A percentile compares a stretch with the other conserved stretches of the same genome.
Conservation (phyloP, 345 rosid genomes). For the Geranium brycei region DNA sequence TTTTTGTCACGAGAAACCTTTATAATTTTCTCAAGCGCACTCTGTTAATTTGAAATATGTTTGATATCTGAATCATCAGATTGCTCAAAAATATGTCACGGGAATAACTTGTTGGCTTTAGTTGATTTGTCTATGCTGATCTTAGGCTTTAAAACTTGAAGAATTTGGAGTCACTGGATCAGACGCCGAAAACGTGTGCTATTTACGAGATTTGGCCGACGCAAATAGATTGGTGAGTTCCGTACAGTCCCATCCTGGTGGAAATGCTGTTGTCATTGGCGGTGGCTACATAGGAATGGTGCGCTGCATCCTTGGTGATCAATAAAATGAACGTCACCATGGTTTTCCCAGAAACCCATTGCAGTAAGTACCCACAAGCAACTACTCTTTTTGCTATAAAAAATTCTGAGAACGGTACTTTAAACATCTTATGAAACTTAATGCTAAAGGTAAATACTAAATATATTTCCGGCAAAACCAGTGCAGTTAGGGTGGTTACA, state of each 20-base stretch:
- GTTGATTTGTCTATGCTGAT: constrained; percentile 5
- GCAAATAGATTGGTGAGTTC: constrained; percentile 70
- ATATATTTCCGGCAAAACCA: no score
- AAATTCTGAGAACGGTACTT: no score
- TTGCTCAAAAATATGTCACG: no score
- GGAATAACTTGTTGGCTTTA: not conserved
- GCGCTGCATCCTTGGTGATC: constrained; percentile 90
- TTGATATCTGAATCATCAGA: no score
- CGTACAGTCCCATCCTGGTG: constrained; percentile 46
- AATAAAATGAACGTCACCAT: constrained; percentile 77
- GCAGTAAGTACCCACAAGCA: constrained; percentile 42
- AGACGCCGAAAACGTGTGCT: constrained; percentile 84
- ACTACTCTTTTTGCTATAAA: not conserved
- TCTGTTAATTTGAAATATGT: no score
- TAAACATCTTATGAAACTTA: not conserved
- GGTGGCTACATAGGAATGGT: constrained; percentile 98
- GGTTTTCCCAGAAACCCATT: constrained; percentile 98
- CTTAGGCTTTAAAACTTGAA: constrained; percentile 82
- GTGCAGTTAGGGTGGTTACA: no score
- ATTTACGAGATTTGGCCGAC: constrained; percentile 69
- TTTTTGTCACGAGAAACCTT: no score
- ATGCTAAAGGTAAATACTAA: no score
- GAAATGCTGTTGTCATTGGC: constrained; percentile 86
- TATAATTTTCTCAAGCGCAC: no score
- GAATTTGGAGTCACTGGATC: constrained; percentile 88